Evolutionary conservation across 2,329 filamentous ascomycete species (phyloP).

Genomic region (Chaetomiaceae sp.): DNA sequence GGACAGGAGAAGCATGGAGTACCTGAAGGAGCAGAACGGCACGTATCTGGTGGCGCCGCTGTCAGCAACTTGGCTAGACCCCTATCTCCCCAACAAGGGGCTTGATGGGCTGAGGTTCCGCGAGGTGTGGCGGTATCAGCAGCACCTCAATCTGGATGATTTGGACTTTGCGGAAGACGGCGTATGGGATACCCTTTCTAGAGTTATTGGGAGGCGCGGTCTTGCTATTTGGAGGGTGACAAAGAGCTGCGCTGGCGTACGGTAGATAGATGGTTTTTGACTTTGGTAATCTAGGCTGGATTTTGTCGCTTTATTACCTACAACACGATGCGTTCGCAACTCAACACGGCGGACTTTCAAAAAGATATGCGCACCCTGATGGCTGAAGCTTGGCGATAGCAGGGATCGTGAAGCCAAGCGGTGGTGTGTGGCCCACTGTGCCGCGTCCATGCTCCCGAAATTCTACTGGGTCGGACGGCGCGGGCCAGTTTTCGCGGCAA

Average conservation of each 20-base stretch:
- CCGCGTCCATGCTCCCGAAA: conserved; percentile 6
- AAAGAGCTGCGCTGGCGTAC: conserved; percentile 44
- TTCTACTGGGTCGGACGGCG: conserved; percentile 2
- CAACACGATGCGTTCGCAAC: neutral
- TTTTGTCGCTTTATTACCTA: neutral
- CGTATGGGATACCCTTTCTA: conserved; percentile 61
- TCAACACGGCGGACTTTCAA: neutral
- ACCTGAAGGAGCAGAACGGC: conserved; percentile 54
- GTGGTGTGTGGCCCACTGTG: neutral
- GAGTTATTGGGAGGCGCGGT: conserved; percentile 60
- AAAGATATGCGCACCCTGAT: conserved; percentile 6
- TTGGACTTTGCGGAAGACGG: conserved; percentile 74
- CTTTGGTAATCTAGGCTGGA: conserved; percentile 1
- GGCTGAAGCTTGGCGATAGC: conserved; percentile 5
- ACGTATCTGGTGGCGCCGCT: conserved; percentile 68
- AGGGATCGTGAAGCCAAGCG: conserved; percentile 1
- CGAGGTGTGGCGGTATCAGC: conserved; percentile 61
- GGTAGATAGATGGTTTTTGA: conserved; percentile 7
- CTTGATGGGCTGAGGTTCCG: conserved; percentile 56
- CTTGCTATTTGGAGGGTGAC: conserved; percentile 59
- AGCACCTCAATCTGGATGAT: conserved; percentile 73
- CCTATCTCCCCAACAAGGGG: conserved; percentile 54
- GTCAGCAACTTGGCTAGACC: conserved; percentile 64
- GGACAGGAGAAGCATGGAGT: conserved; percentile 49
- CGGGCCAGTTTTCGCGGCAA: neutral